phyloP scores from a whole-genome alignment of 352 stramenopile species.

The Globisporangium spinosum region DNA sequence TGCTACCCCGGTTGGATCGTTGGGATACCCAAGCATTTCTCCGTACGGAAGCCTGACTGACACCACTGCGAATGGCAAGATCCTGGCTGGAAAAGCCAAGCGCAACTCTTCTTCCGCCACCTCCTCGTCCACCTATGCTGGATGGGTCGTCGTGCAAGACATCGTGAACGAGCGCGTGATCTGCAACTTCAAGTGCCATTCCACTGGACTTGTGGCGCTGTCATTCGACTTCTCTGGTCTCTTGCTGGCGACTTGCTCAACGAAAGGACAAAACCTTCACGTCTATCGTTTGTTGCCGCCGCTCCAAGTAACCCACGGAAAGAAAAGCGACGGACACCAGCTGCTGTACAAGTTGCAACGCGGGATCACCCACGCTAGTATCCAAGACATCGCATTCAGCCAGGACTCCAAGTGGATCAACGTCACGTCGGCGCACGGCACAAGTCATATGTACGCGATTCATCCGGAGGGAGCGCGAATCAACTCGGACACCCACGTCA shows the following conservation, averaged over 20 bases:
- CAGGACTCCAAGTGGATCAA: slow-evolving; percentile 85
- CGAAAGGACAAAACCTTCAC: slow-evolving; percentile 84
- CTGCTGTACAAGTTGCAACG: slow-evolving; percentile 86
- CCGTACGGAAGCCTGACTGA: slow-evolving; percentile 14
- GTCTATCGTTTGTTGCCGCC: slow-evolving; percentile 74
- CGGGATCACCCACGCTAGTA: slow-evolving; percentile 82
- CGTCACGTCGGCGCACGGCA: slow-evolving; percentile 81
- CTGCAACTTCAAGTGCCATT: slow-evolving; percentile 74
- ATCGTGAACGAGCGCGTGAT: slow-evolving; percentile 57
- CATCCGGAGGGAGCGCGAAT: slow-evolving; percentile 67
- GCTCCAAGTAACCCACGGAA: slow-evolving; percentile 25
- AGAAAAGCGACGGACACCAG: slow-evolving; percentile 26
- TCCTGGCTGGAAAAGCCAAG: slow-evolving; percentile 4
- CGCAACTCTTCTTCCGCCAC: slow-evolving; percentile 14
- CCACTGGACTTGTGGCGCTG: slow-evolving; percentile 63
- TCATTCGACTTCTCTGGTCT: slow-evolving; percentile 75
- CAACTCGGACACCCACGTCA: slow-evolving; percentile 68
- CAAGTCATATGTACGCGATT: slow-evolving; percentile 81
- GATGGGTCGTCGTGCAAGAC: slow-evolving; percentile 71
- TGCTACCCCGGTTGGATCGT: slow-evolving; percentile 16
- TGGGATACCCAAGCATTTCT: slow-evolving; percentile 21
- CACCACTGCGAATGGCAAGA: slow-evolving; percentile 6
- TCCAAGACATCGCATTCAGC: slow-evolving; percentile 80
- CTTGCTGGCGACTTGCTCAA: slow-evolving; percentile 75
- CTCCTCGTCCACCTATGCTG: slow-evolving; percentile 29